Base-by-base conservation (phyloP, 2,329 filamentous ascomycete genomes). In the Pseudogymnoascus sp. region DNA sequence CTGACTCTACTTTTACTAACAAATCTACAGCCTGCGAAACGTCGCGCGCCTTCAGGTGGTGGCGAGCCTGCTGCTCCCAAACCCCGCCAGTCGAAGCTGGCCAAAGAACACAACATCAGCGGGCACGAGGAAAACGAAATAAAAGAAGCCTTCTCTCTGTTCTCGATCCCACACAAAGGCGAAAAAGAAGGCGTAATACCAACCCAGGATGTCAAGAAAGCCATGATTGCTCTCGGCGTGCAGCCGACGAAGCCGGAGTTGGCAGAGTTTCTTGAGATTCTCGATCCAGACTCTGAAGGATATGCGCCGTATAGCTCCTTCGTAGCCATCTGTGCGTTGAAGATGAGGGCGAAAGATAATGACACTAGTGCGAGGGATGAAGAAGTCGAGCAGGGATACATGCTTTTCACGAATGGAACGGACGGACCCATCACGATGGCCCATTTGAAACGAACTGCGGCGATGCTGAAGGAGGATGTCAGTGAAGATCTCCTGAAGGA, bases 101-200 rank as follows among this genome's bases (percentile, higher is more conserved):
- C 93, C 31, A 93, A 92, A 77, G 91, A 96, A 72, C 87, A 97
- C 81, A 88, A 92, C 74, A 85, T 97, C 71, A 88, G 85, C 12
- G 88, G 87, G 41, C 85, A 88, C 66, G 89, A 97, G 76, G 93
- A 97, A 77, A 82, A 84, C 68, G 92, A 97, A 77, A 96, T 99
- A 72, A 87, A 85, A 70, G 92, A 97, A 75, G 92, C 92, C 12
- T 97, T 94, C 74, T 81, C 84, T 21, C 82, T 97, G 6, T 99
- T 97, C 74, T 79, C 86, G 1, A 27, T 59, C 3, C 84, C 87
- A 36, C 84, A 84, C 74, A 81, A 86, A 17, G 84, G 88, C 60
- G 87, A 92, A 69, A 90, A 91, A 71, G 79, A 88, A 62, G 88
- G 87, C 64, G 85, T 90, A 13, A 82, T 91, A 60, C 83, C 84